phyloP scores from a whole-genome alignment of 106 monocot genomes.

The Apostasia ramifera region DNA sequence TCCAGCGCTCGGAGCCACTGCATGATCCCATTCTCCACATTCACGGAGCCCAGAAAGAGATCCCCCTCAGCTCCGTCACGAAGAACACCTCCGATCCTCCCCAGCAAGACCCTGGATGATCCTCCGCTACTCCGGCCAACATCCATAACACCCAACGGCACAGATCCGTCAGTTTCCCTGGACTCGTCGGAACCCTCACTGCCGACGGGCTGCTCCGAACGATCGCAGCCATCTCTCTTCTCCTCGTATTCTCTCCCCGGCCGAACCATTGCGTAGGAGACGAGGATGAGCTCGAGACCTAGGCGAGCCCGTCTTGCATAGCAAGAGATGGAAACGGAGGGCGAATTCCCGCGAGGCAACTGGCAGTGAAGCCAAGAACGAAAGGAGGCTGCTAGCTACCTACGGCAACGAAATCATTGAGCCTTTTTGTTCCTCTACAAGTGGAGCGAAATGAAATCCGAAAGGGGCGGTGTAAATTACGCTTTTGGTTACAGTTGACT shows the following conservation, averaged over 20 bases:
- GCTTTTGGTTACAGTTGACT: too few relatives aligned
- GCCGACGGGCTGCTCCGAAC: constrained; percentile 5
- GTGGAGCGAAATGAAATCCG: too few relatives aligned
- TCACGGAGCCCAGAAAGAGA: constrained; percentile 21
- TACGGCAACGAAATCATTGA: too few relatives aligned
- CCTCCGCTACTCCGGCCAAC: background rate
- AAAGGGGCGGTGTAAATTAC: too few relatives aligned
- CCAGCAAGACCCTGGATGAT: constrained; percentile 6
- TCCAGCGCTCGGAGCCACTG: constrained; percentile 63
- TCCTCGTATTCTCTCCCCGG: constrained; percentile 19
- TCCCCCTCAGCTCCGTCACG: constrained; percentile 23
- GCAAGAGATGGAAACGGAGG: too few relatives aligned
- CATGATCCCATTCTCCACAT: constrained; percentile 31
- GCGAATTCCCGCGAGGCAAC: too few relatives aligned
- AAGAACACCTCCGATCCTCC: constrained; percentile 14
- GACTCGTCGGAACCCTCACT: constrained; percentile 12
- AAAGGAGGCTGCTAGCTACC: too few relatives aligned
- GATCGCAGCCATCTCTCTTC: constrained; percentile 13
- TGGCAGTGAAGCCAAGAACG: too few relatives aligned
- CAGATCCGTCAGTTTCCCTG: constrained; percentile 11
- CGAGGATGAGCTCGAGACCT: background rate
- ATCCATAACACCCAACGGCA: background rate
- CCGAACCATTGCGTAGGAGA: constrained; percentile 18
- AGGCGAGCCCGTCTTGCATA: background rate
- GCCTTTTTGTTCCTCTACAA: too few relatives aligned